Evolutionary conservation across 495 filamentous ascomycete genomes (phyloP).

Genomic region (Lophiotrema nucula): DNA sequence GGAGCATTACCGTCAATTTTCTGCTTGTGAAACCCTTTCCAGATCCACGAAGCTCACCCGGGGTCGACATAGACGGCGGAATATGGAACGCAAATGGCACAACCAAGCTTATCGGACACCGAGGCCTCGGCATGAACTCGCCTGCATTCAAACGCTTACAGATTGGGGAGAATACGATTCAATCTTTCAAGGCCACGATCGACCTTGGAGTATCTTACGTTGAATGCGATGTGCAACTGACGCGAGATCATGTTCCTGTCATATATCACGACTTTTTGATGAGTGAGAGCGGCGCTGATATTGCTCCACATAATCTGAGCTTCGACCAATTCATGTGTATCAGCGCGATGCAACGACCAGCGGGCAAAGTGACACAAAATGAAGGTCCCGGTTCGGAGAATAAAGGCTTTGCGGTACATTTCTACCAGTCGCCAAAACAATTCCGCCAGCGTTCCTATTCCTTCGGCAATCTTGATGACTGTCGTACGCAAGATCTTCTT

Average conservation of each 20-base stretch:
- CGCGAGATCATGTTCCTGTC: conserved; percentile 43
- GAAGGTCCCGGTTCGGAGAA: not conserved
- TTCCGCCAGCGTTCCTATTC: too few species aligned
- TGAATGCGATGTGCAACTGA: conserved; percentile 48
- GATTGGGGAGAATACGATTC: conserved; percentile 44
- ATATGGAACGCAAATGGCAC: not conserved
- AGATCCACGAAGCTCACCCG: not conserved
- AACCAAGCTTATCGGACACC: not conserved
- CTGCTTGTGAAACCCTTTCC: too few species aligned
- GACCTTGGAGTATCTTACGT: conserved; percentile 44
- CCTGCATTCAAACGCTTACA: conserved; percentile 31
- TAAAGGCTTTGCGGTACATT: not conserved
- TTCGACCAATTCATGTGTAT: conserved; percentile 43
- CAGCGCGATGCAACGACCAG: conserved; percentile 30
- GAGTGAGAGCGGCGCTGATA: conserved; percentile 45
- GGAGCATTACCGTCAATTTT: too few species aligned
- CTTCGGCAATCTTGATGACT: too few species aligned
- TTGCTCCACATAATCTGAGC: conserved; percentile 42
- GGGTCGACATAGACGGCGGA: not conserved
- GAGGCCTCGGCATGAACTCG: not conserved
- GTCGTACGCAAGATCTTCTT: too few species aligned
- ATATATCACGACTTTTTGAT: conserved; percentile 47
- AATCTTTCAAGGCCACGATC: conserved; percentile 41
- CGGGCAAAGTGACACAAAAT: not conserved
- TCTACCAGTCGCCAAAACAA: not conserved